These are phyloP conservation scores for Pascua sp. DNA, from an alignment of 1,284 basidiomycete genomes.

Conservation along the genomic window DNA sequence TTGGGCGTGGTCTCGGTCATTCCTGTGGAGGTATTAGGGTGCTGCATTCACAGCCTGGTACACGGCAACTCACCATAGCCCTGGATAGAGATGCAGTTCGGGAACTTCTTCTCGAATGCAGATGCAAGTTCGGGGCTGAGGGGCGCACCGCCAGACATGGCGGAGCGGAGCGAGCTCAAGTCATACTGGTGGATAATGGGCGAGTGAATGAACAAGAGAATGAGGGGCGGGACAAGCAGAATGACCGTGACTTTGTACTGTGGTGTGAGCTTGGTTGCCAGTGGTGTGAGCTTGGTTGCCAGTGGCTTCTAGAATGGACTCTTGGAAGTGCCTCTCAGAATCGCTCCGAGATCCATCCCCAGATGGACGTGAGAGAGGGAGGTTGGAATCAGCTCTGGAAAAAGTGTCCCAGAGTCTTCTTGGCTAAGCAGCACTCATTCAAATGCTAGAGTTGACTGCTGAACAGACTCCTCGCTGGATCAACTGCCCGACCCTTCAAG, in stretches of 20 bases:
- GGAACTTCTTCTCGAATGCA: conserved; percentile 27
- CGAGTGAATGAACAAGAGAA: conserved; percentile 56
- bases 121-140: conserved; percentile 54
- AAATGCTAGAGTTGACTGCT: too few species aligned
- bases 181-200: conserved; percentile 67
- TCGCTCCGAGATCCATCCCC: too few species aligned
- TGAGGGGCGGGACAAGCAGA: conserved; percentile 78
- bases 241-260: conserved; percentile 62
- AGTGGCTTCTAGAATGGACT: too few species aligned
- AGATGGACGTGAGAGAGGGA: too few species aligned
- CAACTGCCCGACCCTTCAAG: too few species aligned
- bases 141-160: conserved; percentile 79
- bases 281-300: conserved; percentile 17
- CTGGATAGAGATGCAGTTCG: conserved; percentile 35
- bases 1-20: conserved; percentile 54
- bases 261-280: conserved; percentile 40
- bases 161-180: conserved; percentile 58
- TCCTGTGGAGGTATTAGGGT: conserved; percentile 3
- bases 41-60: not conserved
- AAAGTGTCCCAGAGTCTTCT: too few species aligned
- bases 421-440: too few species aligned
- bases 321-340: too few species aligned
- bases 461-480: too few species aligned
- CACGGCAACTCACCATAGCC: conserved; percentile 42
- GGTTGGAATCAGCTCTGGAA: too few species aligned